Evolutionary conservation across 768 basidiomycete species (phyloP), one percentile per base, ranked within the genome.

Genomic region (Suillus paluster): DNA sequence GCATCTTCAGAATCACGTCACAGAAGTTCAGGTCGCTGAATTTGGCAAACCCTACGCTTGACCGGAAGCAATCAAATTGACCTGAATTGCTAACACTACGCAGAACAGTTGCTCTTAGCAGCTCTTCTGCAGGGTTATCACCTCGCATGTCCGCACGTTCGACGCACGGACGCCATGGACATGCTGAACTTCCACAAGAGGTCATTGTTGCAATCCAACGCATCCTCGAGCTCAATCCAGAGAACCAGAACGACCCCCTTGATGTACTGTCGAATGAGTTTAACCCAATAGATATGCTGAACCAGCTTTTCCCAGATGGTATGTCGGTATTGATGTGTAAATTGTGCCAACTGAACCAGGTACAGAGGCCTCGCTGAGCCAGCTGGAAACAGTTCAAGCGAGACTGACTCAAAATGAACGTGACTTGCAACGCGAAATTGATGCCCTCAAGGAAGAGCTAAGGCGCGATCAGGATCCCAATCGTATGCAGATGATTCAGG

Each of bases 401-500:
- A 81, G 83, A 25, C 83, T 97, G 3, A 81, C 82, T 19, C 83
- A 90, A 60, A 87, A 89, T 60, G 92, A 94, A 61, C 77, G 80
- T 30, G 83, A 86, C 55, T 76, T 97, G 33, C 87, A 90, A 70
- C 77, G 78, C 21, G 92, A 96, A 77, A 89, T 97, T 48, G 80
- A 87, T 57, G 64, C 75, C 11, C 79, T 98, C 59, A 84, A 88
- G 63, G 79, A 76, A 27, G 87, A 93, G 71, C 77, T 98, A 58
- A 81, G 82, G 66, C 78, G 76, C 14, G 91, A 92, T 66, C 95
- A 97, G 73, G 91, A 95, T 75, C 92, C 91, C n/a, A 85, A 86
- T 58, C 83, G 88, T 67, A 95, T 99, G 91, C 88, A 90, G 59
- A 78, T 89, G 57, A 95, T 97, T 36, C 97, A 99, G 74, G 94